These are phyloP conservation scores for Clonostachys solani DNA, from an alignment of 2,329 filamentous ascomycete genomes.

Conservation along the genomic window DNA sequence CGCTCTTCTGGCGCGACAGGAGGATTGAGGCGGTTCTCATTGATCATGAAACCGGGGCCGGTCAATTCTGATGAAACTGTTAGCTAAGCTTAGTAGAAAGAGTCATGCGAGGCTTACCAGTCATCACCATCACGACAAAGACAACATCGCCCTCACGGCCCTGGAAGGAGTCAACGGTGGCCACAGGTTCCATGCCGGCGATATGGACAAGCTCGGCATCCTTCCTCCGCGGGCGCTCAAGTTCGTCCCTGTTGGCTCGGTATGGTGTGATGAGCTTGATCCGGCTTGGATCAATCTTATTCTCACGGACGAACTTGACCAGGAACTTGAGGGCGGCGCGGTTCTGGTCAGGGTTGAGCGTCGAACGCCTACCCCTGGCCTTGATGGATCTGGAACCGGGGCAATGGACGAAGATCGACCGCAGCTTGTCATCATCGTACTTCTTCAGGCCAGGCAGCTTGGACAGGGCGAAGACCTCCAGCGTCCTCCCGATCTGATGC, in stretches of 20 bases:
- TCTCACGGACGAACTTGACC: slow-evolving; percentile 6
- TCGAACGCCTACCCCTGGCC: not conserved
- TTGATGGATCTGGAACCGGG: not conserved
- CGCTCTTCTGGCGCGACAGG: not conserved
- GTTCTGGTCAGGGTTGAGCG: not conserved
- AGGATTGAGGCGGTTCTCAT: slow-evolving; percentile 1
- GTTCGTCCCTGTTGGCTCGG: not conserved
- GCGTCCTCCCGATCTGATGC: not conserved
- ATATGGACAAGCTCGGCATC: not conserved
- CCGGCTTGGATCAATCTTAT: not conserved
- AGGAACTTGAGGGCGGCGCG: slow-evolving; percentile 1
- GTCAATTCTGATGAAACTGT: no score
- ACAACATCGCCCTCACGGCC: not conserved
- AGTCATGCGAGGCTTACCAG: not conserved
- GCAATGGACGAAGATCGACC: not conserved
- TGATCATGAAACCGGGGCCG: not conserved
- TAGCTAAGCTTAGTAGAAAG: no score
- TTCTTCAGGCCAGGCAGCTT: not conserved
- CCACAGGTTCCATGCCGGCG: not conserved
- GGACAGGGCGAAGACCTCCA: not conserved
- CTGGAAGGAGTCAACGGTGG: slow-evolving; percentile 1
- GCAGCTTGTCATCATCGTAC: not conserved
- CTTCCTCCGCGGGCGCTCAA: not conserved
- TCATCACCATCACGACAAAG: not conserved
- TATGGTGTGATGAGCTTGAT: not conserved